phyloP scores from a whole-genome alignment of 129 eudicot genomes.

The Flaveria brownii region DNA sequence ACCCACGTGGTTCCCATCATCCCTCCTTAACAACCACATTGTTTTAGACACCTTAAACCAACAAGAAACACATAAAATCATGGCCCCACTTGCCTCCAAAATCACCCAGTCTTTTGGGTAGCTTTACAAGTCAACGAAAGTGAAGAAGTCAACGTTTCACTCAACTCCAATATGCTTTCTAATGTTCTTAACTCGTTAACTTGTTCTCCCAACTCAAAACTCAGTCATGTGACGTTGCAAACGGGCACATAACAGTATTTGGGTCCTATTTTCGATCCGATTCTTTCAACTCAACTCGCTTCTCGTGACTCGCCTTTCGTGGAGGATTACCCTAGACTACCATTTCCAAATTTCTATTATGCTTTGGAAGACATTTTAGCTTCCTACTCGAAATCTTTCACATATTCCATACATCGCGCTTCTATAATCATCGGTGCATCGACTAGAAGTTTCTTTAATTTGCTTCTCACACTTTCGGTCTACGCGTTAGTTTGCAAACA shows the following conservation, averaged over 20 bases:
- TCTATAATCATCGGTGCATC: constrained; percentile 1
- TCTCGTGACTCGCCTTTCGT: neutral
- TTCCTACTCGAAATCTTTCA: neutral
- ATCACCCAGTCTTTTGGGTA: neutral
- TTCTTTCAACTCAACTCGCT: neutral
- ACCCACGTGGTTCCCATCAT: constrained; percentile 11
- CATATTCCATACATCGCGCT: constrained; percentile 9
- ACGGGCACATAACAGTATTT: neutral
- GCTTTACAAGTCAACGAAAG: neutral
- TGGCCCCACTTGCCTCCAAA: constrained; percentile 1
- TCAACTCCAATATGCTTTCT: constrained; percentile 14
- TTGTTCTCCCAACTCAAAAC: neutral
- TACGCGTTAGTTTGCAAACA: constrained; percentile 11
- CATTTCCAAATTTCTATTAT: neutral
- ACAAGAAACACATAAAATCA: neutral
- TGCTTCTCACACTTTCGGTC: neutral
- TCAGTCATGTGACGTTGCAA: constrained; percentile 1
- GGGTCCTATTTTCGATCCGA: neutral
- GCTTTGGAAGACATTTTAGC: constrained; percentile 3
- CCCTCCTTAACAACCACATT: constrained; percentile 1
- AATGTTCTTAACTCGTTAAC: constrained; percentile 2
- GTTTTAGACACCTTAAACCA: neutral
- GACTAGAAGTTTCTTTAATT: neutral
- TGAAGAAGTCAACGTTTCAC: neutral
- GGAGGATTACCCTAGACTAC: constrained; percentile 8